Conservation (phyloP, 805 yeast genomes). For the Nakazawaea holstii region DNA sequence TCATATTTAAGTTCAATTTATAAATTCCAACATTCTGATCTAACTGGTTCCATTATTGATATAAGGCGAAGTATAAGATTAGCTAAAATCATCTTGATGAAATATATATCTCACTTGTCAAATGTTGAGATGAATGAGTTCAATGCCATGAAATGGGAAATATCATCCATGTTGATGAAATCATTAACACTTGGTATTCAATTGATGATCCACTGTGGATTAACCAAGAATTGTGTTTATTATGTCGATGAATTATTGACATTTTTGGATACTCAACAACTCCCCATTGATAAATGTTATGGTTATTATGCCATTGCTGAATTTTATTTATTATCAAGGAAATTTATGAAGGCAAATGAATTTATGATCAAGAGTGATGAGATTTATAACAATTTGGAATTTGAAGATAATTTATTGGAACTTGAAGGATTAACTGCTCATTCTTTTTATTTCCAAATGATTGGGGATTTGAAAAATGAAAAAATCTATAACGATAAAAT, state of each 20-base stretch:
- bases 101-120: constrained; percentile 21
- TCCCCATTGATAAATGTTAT: constrained; percentile 21
- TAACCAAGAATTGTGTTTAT: constrained; percentile 52
- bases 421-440: constrained; percentile 13
- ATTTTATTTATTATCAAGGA: constrained; percentile 16
- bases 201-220: constrained; percentile 42
- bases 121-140: constrained; percentile 17
- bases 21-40: constrained; percentile 17
- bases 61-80: constrained; percentile 46
- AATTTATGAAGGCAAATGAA: constrained; percentile 12
- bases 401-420: constrained; percentile 14
- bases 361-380: constrained; percentile 11
- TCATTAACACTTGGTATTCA: constrained; percentile 36
- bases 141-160: constrained; percentile 29
- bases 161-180: constrained; percentile 28
- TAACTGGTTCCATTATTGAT: constrained; percentile 29
- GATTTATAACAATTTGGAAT: constrained; percentile 10
- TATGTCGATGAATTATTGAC: constrained; percentile 45
- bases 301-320: constrained; percentile 18
- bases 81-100: constrained; percentile 46
- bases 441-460: constrained; percentile 16
- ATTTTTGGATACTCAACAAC: constrained; percentile 25
- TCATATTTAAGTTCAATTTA: constrained; percentile 27
- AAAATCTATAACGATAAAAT: constrained; percentile 4
- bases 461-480: constrained; percentile 10